Evolutionary conservation across 768 basidiomycete genomes (phyloP).

Genomic region (Boletellus emodensis): DNA sequence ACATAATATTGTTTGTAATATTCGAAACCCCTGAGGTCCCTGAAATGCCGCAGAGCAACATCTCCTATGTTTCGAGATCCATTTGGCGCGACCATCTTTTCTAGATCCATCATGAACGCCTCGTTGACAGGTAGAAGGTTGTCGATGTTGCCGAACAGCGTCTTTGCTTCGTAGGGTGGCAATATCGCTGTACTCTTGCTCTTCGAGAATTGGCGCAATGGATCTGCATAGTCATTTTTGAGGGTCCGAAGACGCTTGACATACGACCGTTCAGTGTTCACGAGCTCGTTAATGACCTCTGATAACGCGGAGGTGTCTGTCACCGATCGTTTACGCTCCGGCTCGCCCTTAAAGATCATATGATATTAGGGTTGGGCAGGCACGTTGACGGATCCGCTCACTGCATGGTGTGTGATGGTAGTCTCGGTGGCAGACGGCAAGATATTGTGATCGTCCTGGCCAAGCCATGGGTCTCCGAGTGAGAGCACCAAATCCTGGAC

Average conservation of each 20-base stretch:
- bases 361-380: conserved; percentile 11
- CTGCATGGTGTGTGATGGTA: conserved; percentile 37
- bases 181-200: conserved; percentile 85
- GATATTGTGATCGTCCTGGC: conserved; percentile 47
- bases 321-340: conserved; percentile 50
- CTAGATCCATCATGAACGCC: conserved; percentile 77
- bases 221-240: conserved; percentile 88
- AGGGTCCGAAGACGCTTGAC: conserved; percentile 77
- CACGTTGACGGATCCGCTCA: conserved; percentile 32
- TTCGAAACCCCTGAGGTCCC: conserved; percentile 78
- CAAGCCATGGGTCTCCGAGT: conserved; percentile 62
- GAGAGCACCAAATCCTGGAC: conserved; percentile 77
- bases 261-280: conserved; percentile 87
- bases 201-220: conserved; percentile 79
- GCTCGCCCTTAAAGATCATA: conserved; percentile 19
- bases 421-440: conserved; percentile 40
- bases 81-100: conserved; percentile 67
- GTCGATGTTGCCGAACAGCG: conserved; percentile 92
- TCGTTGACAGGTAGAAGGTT: conserved; percentile 86
- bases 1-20: conserved; percentile 88
- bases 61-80: conserved; percentile 68
- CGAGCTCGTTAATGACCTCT: conserved; percentile 80
- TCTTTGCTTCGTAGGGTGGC: conserved; percentile 86
- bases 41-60: conserved; percentile 83
- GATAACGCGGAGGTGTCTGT: conserved; percentile 63